Base-by-base conservation (phyloP, 116 monocot genomes). In the Trichopus zeylanicus region DNA sequence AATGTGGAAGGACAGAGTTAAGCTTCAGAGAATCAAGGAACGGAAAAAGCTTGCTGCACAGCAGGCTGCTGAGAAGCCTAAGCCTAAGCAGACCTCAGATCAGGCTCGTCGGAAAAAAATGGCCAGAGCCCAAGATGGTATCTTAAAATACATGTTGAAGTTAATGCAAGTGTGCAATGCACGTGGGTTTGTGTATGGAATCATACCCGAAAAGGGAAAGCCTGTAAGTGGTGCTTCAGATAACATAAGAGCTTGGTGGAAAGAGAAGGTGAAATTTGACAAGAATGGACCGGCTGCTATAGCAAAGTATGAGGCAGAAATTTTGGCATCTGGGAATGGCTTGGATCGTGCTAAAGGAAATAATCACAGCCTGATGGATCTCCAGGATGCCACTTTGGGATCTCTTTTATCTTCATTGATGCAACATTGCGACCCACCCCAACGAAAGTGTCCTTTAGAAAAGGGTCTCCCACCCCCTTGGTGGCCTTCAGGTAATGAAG, bases 191-290 rank as follows among this genome's bases (percentile, higher is more conserved):
- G 83, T 91, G 18, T 91, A 91, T 68, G 91, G 91, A 18, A 91
- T 91, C 48, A 73, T 91, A 61, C 91, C 86, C 15, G 91, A 91
- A 22, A 91, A 86, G 73, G 91, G 91, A 38, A 91, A 91, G 29
- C 91, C 91, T 19, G 78, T 91, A 30, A 83, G 91, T 48, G 91
- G 91, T 31, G 56, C 91, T 19, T 91, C 91, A 12, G 86, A 91
- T 67, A 91, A 91, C 64, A 73, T 91, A 48, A 80, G 91, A 70
- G 86, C 83, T 33, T 91, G 91, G 91, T 91, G 91, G 91, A 91
- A 91, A 60, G 91, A 91, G 63, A 91, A 86, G 65, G 91, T 86
- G 30, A 91, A 83, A 39, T 91, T 91, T 70, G 86, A 91, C 65
- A 86, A 86, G 59, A 77, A 86, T 65, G 86, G 86, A 19, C 86